Evolutionary conservation across 2,329 filamentous ascomycete genomes (phyloP), one percentile per base, ranked within the genome.

Genomic region (Nemania sp.): DNA sequence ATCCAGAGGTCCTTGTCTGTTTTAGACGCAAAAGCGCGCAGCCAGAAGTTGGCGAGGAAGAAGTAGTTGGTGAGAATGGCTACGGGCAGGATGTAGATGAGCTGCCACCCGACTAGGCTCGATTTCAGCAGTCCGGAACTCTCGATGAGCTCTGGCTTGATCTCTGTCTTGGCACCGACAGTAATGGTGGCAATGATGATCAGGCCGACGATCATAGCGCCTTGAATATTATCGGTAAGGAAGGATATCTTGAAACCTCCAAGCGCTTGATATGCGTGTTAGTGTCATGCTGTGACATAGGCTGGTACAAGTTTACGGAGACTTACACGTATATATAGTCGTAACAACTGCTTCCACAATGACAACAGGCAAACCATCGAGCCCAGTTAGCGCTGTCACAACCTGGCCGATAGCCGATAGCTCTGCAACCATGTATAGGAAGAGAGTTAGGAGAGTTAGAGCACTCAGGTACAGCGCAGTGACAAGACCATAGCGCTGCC

Each of bases 361-460:
- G 56, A 94, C 81, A 15, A 87, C 82, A 0, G 89, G 88, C 9
- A 94, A 77, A 0, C 86, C 84, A 60, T 92, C 79, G 33, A 94
- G 77, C 2, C 88, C 89, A 0, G 90, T 92, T 62, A 94, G 72
- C 7, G 86, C 80, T 54, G 74, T 86, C 64, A 93, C 79, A 33
- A 93, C 90, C 70, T 93, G 89, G 46, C 91, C 88, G 23, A 94
- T 77, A 11, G 89, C 88, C 7, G 89, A 92, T 37, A 94, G 79
- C 75, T 94, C 90, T 17, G 89, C 84, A 22, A 93, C 85, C 89
- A 94, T 93, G 77, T 93, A 94, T 46, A 94, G 71, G 70, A 93
- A 94, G 64, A 94, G 80, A 1, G 90, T 93, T 44, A 91, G 84
- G 44, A 93, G 77, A 39, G 89, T 91, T 75, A 92, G 78, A 64